Base-by-base conservation (phyloP, 208 protist species). In the Novymonas esmeraldas region DNA sequence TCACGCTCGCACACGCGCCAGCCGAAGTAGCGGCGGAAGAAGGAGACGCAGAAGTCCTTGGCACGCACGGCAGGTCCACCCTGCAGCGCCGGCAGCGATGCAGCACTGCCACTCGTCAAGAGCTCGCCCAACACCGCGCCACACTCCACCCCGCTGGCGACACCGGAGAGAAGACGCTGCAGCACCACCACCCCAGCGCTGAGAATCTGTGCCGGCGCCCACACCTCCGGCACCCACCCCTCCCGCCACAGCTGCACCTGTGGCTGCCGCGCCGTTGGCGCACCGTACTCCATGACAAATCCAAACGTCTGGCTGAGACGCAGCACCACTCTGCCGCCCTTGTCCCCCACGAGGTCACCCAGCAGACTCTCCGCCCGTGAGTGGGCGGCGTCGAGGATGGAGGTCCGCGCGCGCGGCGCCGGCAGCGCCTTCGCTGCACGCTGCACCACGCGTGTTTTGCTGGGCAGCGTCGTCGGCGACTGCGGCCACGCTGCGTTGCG, bases 1-100 rank as follows among this genome's bases (percentile, higher is more conserved):
- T 58, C 67, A 10, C 64, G 24, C 31, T 70, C 64, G n/a, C 57
- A 71, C 63, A 78, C 41, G 4, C 57, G 77, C 65, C 72, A 73
- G 24, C 77, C 77, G 31, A 82, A 71, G 64, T 82, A 82, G 55
- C 77, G 70, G 7, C 57, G 77, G 31, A 82, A 68, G 38, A 82
- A 82, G 11, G 49, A 33, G 2, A 82, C 64, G 45, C 66, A 82
- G 39, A 82, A 82, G 29, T 70, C 66, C 39, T 57, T 61, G 18
- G 57, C 41, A 11, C 54, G 38, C 11, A 64, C 66, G 20, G 46
- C 49, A 0, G 29, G 9, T 22, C 54, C 75, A 14, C 48, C 41
- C 50, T 59, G 41, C 33, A 67, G 58, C 10, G 18, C 10, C 46
- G 11, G 41, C 6, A 33, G 54, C 5, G 14, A 34, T 20, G 42